These are phyloP conservation scores for Backusella morwellensis DNA, from an alignment of 192 early-diverging fungal genomes.

Conservation along the genomic window DNA sequence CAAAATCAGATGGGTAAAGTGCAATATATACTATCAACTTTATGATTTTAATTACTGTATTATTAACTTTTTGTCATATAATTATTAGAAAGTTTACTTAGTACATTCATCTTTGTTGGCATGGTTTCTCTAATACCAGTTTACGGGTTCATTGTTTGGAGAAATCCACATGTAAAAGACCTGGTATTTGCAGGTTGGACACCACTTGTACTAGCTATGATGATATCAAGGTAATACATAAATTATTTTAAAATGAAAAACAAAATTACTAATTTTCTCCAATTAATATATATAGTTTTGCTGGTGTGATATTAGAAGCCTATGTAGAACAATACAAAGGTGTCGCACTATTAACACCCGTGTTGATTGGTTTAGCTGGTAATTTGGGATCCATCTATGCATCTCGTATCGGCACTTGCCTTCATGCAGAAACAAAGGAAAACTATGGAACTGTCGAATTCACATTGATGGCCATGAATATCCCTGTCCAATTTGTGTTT, in stretches of 20 bases:
- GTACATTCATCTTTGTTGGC: conserved; percentile 40
- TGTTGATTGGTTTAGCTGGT: conserved; percentile 68
- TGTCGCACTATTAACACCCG: conserved; percentile 63
- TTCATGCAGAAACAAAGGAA: conserved; percentile 53
- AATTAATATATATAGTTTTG: conserved; percentile 37
- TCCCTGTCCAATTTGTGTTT: conserved; percentile 63
- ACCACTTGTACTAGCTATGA: conserved; percentile 70
- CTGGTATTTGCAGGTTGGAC: conserved; percentile 69
- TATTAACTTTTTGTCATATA: background rate
- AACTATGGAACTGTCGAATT: conserved; percentile 46
- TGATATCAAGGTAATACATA: conserved; percentile 54
- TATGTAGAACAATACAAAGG: conserved; percentile 61
- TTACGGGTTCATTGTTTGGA: conserved; percentile 47
- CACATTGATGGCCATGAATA: conserved; percentile 62
- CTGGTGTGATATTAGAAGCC: conserved; percentile 61
- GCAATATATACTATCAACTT: background rate
- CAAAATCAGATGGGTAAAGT: conserved; percentile 47
- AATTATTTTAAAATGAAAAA: background rate
- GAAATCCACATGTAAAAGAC: conserved; percentile 58
- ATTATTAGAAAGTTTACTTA: conserved; percentile 35
- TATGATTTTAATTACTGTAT: too few relatives aligned
- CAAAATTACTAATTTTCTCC: background rate
- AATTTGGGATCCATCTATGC: conserved; percentile 78
- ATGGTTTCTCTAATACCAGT: conserved; percentile 39
- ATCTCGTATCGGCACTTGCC: conserved; percentile 67